Evolutionary conservation across 2,329 filamentous ascomycete species (phyloP), one percentile per base, ranked within the genome.

Genomic region (Tolypocladium ovalisporum): DNA sequence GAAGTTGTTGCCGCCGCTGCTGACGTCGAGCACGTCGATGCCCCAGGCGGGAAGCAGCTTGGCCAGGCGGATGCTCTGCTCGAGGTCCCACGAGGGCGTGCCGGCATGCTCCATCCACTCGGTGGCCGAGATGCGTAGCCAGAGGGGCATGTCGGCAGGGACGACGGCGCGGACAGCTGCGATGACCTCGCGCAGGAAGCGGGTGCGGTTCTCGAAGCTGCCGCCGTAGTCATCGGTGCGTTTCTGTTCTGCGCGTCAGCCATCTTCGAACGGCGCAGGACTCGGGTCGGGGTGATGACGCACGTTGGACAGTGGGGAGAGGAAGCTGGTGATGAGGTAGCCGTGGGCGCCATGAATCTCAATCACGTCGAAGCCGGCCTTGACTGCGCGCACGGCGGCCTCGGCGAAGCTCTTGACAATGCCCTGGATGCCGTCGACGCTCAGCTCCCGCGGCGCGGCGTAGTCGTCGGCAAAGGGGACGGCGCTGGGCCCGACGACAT

Each of bases 1-100:
- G 39, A 76, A 71, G 67, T 84, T 81, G 68, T 89, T 88, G 42
- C 89, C 92, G 37, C 85, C 90, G 1, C 85, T 86, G 64, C 86
- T 90, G 58, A 96, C 83, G 69, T 97, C 92, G 35, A 96, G 78
- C 19, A 96, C 75, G 68, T 97, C 92, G 49, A 96, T 80, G 35
- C 92, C 92, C 15, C 79, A 76, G 0, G 80, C 81, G 0, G 89
- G 87, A 1, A 97, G 80, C 12, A 87, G 75, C 67, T 82, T 79
- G 17, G 89, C 88, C 3, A 94, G 81, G 56, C 73, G 75, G 60
- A 88, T 81, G 58, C 71, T 88, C 52, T 52, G 35, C 49, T 86
- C 80, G n/a, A 86, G 64, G 5, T 83, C 85, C 90, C 90, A 96
- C 29, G 75, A 78, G 8, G 74, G 72, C 61, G 73, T 63, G 54